Evolutionary conservation across 192 early-diverging fungal genomes (phyloP), one percentile per base, ranked within the genome.

Genomic region (Coemansia sp.): DNA sequence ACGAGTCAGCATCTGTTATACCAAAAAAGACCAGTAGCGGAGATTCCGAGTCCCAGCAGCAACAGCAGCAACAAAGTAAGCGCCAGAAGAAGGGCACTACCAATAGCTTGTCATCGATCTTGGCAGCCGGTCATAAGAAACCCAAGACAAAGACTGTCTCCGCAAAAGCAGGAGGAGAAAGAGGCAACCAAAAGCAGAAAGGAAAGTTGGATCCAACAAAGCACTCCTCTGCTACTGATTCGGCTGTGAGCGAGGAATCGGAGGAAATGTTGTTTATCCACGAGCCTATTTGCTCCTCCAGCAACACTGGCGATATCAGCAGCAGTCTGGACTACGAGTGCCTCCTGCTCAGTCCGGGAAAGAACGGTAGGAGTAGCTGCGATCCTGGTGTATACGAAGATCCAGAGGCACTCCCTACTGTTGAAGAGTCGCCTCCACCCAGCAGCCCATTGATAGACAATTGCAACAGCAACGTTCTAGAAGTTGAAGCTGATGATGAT

Each of bases 321-420:
- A 54, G 51, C 8, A 51, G 41, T 18, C 51, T 55, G 37, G 78
- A 65, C 54, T 76, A 61, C 60, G 79, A 73, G 10, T 82, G 79
- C 54, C 32, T 32, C 32, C 36, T 82, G 68, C 62, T 82, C 18
- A 64, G 70, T 13, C n/a, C 67, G 6, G 65, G 61, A 19, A 71
- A 70, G 45, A 65, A 45, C 66, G 32, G 43, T 9, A 11, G 32
- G 15, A 48, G 45, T n/a, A 61, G 42, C 47, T n/a, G 26, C 22
- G 16, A 18, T n/a, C n/a, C 22, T 63, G 51, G 51, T 9, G 12
- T 21, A 11, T 54, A 54, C 19, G 51, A 54, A 0, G 19, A 54
- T 21, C 12, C 51, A 9, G 21, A 54, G 51, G 22, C 21, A 7
- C 51, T 54, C 22, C 8, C 51, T 7, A 54, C 21, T 22, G 22